Evolutionary conservation across 768 basidiomycete species (phyloP), one percentile per base, ranked within the genome.

Genomic region (Tephrocybe sp.): DNA sequence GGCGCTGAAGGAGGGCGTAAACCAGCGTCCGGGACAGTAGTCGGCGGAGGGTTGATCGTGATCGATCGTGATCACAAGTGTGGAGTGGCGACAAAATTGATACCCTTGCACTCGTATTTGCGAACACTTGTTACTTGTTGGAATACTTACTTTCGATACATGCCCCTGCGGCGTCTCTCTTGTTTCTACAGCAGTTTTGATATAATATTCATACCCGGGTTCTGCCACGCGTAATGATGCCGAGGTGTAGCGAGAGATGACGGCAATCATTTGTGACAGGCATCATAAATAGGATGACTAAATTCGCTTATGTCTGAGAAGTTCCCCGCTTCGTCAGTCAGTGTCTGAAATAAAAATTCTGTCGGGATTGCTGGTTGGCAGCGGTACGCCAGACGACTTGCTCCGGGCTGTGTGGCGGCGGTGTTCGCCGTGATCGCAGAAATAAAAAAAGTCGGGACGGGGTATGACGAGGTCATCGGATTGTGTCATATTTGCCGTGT

Each of bases 1-100:
- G 39, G 96, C 96, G 12, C 82, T 98, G 62, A 98, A 98, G 79
- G 96, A 98, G 72, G 89, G 90, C 31, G 92, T 92, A 52, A 86
- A 82, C 68, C 80, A 83, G 66, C 79, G 82, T 55, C 85, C 85
- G 41, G 67, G 77, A 45, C 51, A 63, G 47, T 67, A 68, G 64
- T 68, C 64, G 63, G 52, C 32, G 16, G 43, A 27, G 28, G 41
- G 19, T 47, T 22, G 28, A n/a, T n/a, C 16, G 27, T 45, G 44
- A n/a, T 48, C 36, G 48, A 27, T 44, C 30, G 38, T 44, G 43
- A 38, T 27, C 25, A 31, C 27, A 38, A 38, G 19, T 31, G 30
- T 44, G 35, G 47, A 36, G 34, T 31, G 46, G 46, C 48, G 40
- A 37, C 44, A 54, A 59, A 59, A 51, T 50, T 54, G 58, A 64